Evolutionary conservation across 345 rosid species (phyloP).

Genomic region (Laguncularia racemosa): DNA sequence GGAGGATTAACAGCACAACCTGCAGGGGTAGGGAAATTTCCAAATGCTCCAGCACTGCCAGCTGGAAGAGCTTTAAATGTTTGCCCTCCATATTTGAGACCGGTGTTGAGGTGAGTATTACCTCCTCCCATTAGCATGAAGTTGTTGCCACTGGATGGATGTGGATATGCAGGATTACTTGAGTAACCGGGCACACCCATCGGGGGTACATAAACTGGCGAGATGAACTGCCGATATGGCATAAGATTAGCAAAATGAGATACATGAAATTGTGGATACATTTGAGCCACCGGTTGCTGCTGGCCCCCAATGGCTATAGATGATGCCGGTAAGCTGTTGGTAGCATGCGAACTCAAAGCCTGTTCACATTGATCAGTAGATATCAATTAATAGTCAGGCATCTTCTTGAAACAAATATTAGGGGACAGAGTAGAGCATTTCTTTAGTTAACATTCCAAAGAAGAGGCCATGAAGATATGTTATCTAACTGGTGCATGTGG

Average conservation of each 20-base stretch:
- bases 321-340: slow-evolving; percentile 47
- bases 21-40: slow-evolving; percentile 43
- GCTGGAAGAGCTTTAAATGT: slow-evolving; percentile 74
- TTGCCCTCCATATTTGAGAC: slow-evolving; percentile 83
- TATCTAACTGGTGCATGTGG: too few species aligned
- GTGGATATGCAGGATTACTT: slow-evolving; percentile 68
- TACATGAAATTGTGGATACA: slow-evolving; percentile 88
- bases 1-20: slow-evolving; percentile 68
- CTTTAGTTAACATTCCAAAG: too few species aligned
- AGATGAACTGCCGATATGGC: slow-evolving; percentile 80
- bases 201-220: slow-evolving; percentile 80
- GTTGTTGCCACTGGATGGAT: slow-evolving; percentile 76
- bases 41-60: slow-evolving; percentile 54
- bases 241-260: slow-evolving; percentile 69
- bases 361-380: slow-evolving; percentile 12
- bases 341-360: slow-evolving; percentile 37
- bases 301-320: slow-evolving; percentile 40
- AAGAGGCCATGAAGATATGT: too few species aligned
- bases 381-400: not conserved
- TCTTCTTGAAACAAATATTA: not conserved
- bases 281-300: slow-evolving; percentile 50
- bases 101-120: slow-evolving; percentile 57
- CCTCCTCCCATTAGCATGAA: slow-evolving; percentile 89
- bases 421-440: too few species aligned
- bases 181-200: slow-evolving; percentile 93